Conservation (phyloP, 805 yeast genomes). For the Hanseniaspora mollemarum region DNA sequence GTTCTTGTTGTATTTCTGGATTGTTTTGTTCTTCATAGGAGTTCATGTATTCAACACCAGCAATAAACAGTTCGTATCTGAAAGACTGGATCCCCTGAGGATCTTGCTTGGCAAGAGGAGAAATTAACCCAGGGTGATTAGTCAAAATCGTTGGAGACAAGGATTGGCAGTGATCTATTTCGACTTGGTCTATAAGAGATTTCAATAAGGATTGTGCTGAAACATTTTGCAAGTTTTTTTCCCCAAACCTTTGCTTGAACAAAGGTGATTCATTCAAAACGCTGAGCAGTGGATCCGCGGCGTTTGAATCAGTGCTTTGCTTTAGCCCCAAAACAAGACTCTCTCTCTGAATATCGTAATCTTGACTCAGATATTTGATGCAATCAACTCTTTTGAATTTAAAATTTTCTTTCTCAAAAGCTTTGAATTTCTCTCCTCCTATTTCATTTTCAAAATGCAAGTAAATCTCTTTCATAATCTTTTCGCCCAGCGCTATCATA, state of each 20-base stretch:
- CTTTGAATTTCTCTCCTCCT: constrained; percentile 14
- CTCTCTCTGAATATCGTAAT: constrained; percentile 26
- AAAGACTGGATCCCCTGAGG: constrained; percentile 34
- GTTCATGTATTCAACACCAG: constrained; percentile 72
- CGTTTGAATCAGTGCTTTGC: neutral
- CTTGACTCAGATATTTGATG: constrained; percentile 24
- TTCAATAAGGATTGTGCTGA: constrained; percentile 47
- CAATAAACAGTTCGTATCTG: constrained; percentile 75
- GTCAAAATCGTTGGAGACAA: constrained; percentile 56
- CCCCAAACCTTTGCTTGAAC: neutral
- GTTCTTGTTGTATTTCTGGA: constrained; percentile 56
- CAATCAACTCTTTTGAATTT: constrained; percentile 28
- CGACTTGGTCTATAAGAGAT: constrained; percentile 41
- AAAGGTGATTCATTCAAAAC: neutral
- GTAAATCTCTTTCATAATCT: constrained; percentile 38
- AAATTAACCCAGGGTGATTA: constrained; percentile 73
- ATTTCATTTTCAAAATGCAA: constrained; percentile 22
- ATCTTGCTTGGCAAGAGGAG: constrained; percentile 49
- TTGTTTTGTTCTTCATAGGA: constrained; percentile 95
- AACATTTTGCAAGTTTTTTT: constrained; percentile 34
- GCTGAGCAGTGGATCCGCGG: neutral
- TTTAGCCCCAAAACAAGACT: neutral
- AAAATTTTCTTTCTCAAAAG: constrained; percentile 20
- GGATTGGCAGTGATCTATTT: constrained; percentile 41
- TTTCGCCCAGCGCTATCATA: constrained; percentile 53